A percentile compares a stretch with the other conserved stretches of the same genome.
These are phyloP conservation scores for Allantophomopsis cytisporea DNA, from an alignment of 2,329 filamentous ascomycete genomes.

Conservation along the genomic window DNA sequence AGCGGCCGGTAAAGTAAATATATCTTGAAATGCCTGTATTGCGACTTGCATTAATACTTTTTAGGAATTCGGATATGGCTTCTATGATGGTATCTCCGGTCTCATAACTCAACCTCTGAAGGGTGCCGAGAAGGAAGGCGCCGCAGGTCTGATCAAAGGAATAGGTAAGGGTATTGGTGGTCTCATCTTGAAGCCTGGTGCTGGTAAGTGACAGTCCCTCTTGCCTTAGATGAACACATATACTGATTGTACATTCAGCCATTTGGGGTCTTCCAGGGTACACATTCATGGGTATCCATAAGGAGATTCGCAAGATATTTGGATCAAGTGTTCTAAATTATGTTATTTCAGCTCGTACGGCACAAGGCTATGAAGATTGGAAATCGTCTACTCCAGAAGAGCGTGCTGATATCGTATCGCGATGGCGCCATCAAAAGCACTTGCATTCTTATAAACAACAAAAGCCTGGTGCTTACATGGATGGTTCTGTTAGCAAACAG, in stretches of 20 bases:
- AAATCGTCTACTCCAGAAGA: slow-evolving; percentile 39
- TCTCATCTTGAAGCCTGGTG: slow-evolving; percentile 67
- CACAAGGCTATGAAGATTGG: slow-evolving; percentile 61
- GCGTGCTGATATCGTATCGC: slow-evolving; percentile 44
- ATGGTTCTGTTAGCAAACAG: slow-evolving; percentile 7
- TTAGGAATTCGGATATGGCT: slow-evolving; percentile 57
- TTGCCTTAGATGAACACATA: too few species aligned
- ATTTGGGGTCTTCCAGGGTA: slow-evolving; percentile 67
- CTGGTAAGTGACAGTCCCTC: slow-evolving; percentile 34
- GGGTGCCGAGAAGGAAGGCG: slow-evolving; percentile 52
- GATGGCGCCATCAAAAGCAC: slow-evolving; percentile 28
- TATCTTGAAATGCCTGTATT: neutral
- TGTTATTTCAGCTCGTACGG: slow-evolving; percentile 62
- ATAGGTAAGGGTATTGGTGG: slow-evolving; percentile 77
- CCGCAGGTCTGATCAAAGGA: slow-evolving; percentile 59
- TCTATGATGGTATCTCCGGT: slow-evolving; percentile 73
- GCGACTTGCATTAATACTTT: neutral
- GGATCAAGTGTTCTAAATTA: slow-evolving; percentile 64
- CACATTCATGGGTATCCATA: slow-evolving; percentile 69
- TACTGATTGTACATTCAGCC: slow-evolving; percentile 20
- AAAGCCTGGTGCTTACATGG: slow-evolving; percentile 16
- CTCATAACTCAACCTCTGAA: slow-evolving; percentile 65
- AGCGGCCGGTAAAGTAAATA: slow-evolving; percentile 53
- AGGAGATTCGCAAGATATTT: slow-evolving; percentile 59
- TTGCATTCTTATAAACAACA: slow-evolving; percentile 22